These are phyloP conservation scores for Crithidia bombi DNA, from an alignment of 208 protist genomes.

Conservation along the genomic window DNA sequence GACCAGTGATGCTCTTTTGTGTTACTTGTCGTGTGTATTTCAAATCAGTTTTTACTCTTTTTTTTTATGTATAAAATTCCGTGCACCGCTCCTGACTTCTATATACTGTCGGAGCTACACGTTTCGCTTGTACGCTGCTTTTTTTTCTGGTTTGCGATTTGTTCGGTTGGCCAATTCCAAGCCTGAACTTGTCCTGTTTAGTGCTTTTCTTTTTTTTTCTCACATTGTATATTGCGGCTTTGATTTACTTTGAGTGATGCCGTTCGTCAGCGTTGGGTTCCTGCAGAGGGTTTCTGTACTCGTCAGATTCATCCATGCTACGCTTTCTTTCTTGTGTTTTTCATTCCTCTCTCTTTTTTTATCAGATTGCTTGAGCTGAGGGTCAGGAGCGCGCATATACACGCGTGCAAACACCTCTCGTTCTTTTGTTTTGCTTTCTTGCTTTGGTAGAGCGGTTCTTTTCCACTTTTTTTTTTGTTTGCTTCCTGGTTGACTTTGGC, in stretches of 20 bases:
- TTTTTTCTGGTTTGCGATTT: neutral
- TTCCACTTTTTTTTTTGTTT: slow-evolving; percentile 6
- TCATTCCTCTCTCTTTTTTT: slow-evolving; percentile 17
- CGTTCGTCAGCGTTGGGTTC: neutral
- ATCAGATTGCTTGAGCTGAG: slow-evolving; percentile 5
- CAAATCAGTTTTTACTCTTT: slow-evolving; percentile 3
- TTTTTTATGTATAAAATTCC: neutral
- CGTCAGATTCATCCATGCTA: neutral
- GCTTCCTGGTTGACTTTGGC: neutral
- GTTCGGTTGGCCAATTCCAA: neutral
- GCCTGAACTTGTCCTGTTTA: neutral
- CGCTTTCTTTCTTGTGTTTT: slow-evolving; percentile 11
- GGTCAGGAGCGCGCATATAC: slow-evolving; percentile 7
- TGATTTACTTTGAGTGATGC: neutral
- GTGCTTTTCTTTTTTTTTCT: neutral
- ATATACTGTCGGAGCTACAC: slow-evolving; percentile 10
- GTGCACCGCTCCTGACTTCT: slow-evolving; percentile 4
- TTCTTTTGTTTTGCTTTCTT: slow-evolving; percentile 15
- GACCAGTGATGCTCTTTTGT: slow-evolving; percentile 4
- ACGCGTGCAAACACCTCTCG: slow-evolving; percentile 2
- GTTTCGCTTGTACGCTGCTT: neutral
- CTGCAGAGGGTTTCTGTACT: neutral
- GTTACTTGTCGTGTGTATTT: neutral
- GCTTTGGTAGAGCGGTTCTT: slow-evolving; percentile 13
- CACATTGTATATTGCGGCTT: neutral